Conservation (phyloP, 75 land plant genomes). For the Pinus tabuliformis region DNA sequence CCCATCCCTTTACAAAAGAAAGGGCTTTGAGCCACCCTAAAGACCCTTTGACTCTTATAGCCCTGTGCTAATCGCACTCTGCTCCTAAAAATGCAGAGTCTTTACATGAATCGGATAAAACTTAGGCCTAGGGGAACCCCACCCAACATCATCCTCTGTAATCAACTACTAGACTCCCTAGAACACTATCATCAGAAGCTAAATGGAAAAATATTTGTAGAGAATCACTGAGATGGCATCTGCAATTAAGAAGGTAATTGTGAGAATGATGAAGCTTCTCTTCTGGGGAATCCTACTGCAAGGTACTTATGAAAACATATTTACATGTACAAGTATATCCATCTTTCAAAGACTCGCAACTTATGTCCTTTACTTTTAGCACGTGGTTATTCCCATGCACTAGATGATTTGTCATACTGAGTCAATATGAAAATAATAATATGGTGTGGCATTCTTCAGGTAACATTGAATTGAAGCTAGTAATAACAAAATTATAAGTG, state of each 20-base stretch:
- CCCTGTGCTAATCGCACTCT: no score
- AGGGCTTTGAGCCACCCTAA: no score
- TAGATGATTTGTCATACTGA: conserved; percentile 74
- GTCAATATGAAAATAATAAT: conserved; percentile 73
- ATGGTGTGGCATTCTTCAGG: conserved; percentile 94
- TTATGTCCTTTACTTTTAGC: conserved; percentile 4
- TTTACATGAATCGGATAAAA: no score
- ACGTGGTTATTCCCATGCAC: conserved; percentile 91
- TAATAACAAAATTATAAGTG: no score
- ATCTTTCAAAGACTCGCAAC: background rate
- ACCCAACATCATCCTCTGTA: no score
- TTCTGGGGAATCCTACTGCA: conserved; percentile 85
- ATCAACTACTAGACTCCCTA: no score
- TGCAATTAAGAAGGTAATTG: conserved; percentile 37
- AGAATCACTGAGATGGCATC: conserved; percentile 13
- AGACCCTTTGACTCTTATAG: no score
- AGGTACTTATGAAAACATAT: conserved; percentile 34
- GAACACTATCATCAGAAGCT: background rate
- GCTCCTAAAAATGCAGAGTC: no score
- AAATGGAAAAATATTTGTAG: conserved; percentile 12
- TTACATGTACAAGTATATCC: background rate
- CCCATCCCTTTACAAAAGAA: no score
- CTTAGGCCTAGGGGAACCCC: no score
- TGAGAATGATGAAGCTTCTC: conserved; percentile 70
- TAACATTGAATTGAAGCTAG: conserved; percentile 9